Percentiles rank a stretch among this genome's conserved stretches.
These are phyloP conservation scores for Fragaria nilgerrensis DNA, from an alignment of 306 rosid genomes.

Conservation along the genomic window DNA sequence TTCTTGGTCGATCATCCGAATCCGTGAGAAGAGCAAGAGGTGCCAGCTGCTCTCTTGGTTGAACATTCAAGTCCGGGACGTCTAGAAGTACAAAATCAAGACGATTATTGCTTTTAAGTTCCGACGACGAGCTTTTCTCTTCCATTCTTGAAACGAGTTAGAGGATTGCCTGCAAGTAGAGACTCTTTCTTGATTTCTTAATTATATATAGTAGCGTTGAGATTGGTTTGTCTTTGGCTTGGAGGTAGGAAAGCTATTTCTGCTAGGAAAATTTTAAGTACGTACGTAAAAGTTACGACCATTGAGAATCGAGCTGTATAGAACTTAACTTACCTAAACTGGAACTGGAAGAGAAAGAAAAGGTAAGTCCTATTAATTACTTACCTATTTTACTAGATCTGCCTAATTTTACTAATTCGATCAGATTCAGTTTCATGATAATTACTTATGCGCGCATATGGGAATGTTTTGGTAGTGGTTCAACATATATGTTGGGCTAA, in stretches of 20 bases:
- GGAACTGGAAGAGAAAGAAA: background rate
- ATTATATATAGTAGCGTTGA: background rate
- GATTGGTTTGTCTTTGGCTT: background rate
- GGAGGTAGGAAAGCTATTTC: background rate
- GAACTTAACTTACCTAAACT: background rate
- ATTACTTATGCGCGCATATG: no score
- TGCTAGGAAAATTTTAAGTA: background rate
- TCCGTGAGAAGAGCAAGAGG: background rate
- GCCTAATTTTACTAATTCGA: no score
- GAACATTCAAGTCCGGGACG: background rate
- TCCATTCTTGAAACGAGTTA: background rate
- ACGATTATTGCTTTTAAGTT: background rate
- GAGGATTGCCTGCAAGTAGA: background rate
- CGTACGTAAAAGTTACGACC: no score
- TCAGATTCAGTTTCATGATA: no score
- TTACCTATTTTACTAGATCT: no score
- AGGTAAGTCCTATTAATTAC: background rate
- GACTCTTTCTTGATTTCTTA: background rate
- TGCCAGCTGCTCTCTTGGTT: background rate
- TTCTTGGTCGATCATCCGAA: background rate
- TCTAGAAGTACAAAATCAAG: conserved; percentile 1
- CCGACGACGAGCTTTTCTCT: background rate
- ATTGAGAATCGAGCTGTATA: background rate
- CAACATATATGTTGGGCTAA: no score
- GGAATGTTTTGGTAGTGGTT: no score